phyloP scores from a whole-genome alignment of 2,329 filamentous ascomycete genomes.

The Emmonsiellopsis sp. region DNA sequence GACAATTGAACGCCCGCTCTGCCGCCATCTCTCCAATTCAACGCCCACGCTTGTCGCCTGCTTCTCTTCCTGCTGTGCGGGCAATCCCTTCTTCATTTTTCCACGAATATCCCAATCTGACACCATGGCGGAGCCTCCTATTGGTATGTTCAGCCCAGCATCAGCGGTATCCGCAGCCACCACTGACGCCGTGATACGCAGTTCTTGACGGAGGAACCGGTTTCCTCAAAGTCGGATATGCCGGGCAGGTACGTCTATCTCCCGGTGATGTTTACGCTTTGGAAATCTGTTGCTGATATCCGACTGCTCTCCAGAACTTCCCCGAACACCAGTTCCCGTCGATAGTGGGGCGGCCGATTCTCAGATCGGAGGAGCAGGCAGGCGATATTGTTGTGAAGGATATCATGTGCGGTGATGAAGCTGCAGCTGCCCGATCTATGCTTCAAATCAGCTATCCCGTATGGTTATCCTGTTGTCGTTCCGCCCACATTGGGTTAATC shows the following conservation, averaged over 20 bases:
- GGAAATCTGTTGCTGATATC: background rate
- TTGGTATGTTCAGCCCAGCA: slow-evolving; percentile 30
- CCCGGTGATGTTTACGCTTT: slow-evolving; percentile 4
- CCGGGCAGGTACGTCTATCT: slow-evolving; percentile 56
- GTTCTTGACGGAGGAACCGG: slow-evolving; percentile 99
- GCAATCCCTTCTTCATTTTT: background rate
- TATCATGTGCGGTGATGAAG: slow-evolving; percentile 99
- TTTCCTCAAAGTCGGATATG: slow-evolving; percentile 99
- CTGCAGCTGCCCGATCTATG: slow-evolving; percentile 89
- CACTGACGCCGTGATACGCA: slow-evolving; percentile 35
- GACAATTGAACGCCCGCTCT: background rate
- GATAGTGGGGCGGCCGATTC: slow-evolving; percentile 93
- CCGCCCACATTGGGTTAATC: slow-evolving; percentile 4
- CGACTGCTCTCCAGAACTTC: slow-evolving; percentile 63
- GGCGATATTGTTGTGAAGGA: slow-evolving; percentile 73
- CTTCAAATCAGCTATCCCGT: slow-evolving; percentile 95
- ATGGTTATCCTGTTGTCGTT: slow-evolving; percentile 22
- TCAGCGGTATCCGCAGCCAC: slow-evolving; percentile 16
- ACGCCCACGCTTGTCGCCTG: background rate
- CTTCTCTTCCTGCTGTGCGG: background rate
- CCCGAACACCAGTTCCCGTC: slow-evolving; percentile 97
- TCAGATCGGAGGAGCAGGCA: slow-evolving; percentile 88
- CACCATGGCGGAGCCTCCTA: slow-evolving; percentile 41
- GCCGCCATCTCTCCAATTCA: background rate
- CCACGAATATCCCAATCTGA: background rate